Base-by-base conservation (phyloP, 164 flowering plant species). In the Hamamelis virginiana region DNA sequence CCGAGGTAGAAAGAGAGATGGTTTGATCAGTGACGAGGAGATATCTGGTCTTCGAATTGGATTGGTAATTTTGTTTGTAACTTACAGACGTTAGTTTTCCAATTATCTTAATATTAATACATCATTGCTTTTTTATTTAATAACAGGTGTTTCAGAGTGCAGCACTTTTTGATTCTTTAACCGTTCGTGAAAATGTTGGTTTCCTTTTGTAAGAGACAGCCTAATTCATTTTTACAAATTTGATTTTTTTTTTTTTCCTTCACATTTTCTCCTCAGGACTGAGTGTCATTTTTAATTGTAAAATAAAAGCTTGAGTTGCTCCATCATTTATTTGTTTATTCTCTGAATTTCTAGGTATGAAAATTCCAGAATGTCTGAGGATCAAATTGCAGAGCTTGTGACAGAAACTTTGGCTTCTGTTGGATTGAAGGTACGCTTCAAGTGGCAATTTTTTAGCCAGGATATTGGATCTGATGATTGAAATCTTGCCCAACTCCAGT, bases 171-270 rank as follows among this genome's bases (percentile, higher is more conserved):
- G 99, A 93, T 79, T 96, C 98, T 45, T 71, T 93, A 66, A 90
- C 94, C 46, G 98, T 96, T 67, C 95, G 98, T 66, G 98, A 96
- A 85, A 93, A 96, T 85, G 99, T 96, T 84, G 99, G 99, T 77
- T 96, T 96, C 75, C 91, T 86, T 74, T 75, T 93, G 99, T 93
- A 91, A 92, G 98, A 66, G 55, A 74, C 67, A 57, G 9, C 51
- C 57, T 19, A 67, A 8, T 19, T 58, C 60, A 10, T 62, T 60
- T 62, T 38, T 51, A 50, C 19, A 10, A 19, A 11, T 61, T 6
- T 57, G 21, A 28, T 69, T 50, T 61, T 58, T 48, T 62, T 59
- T 8, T n/a, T 18, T 56, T 48, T 14, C 44, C 19, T 45, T 48
- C 15, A 45, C 41, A 46, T 28, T 46, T 64, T 59, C 12, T 22